Percentiles rank a stretch among this genome's conserved stretches.
phyloP scores from a whole-genome alignment of 805 yeast species.

The Cyberlindnera misumaiensis region DNA sequence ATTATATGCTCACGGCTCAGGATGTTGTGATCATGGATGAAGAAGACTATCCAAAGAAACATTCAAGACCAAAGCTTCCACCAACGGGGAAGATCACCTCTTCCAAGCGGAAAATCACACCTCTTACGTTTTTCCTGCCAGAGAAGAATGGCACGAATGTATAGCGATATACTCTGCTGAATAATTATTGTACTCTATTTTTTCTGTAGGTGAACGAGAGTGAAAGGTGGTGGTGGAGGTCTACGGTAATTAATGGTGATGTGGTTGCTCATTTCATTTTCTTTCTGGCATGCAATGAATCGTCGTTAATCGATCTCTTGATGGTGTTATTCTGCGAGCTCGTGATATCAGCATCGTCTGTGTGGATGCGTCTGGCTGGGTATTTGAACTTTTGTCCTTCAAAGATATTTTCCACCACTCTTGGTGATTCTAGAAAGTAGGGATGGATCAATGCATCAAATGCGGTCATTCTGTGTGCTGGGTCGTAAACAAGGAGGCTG shows the following conservation, averaged over 20 bases:
- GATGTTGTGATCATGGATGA: conserved; percentile 67
- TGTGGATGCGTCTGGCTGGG: conserved; percentile 81
- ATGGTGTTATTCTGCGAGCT: conserved; percentile 26
- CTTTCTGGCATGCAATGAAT: conserved; percentile 18
- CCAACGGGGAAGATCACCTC: conserved; percentile 82
- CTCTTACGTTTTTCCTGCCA: conserved; percentile 47
- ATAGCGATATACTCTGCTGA: background rate
- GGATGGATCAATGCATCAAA: conserved; percentile 67
- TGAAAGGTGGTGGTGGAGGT: no score
- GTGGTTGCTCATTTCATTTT: conserved; percentile 17
- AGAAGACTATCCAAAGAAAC: conserved; percentile 77
- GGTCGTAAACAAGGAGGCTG: conserved; percentile 74
- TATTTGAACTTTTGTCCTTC: conserved; percentile 67
- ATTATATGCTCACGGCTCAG: conserved; percentile 26
- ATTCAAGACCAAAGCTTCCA: conserved; percentile 70
- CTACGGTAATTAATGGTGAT: no score
- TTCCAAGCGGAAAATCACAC: conserved; percentile 55
- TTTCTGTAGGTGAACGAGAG: background rate
- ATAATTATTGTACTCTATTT: background rate
- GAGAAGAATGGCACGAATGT: conserved; percentile 16
- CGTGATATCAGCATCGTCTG: conserved; percentile 77
- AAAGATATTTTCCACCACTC: conserved; percentile 71
- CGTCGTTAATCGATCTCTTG: conserved; percentile 19
- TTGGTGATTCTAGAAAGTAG: conserved; percentile 68
- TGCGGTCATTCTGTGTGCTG: conserved; percentile 73